Conservation (phyloP, 768 basidiomycete genomes). For the Cystoderma amianthinum region DNA sequence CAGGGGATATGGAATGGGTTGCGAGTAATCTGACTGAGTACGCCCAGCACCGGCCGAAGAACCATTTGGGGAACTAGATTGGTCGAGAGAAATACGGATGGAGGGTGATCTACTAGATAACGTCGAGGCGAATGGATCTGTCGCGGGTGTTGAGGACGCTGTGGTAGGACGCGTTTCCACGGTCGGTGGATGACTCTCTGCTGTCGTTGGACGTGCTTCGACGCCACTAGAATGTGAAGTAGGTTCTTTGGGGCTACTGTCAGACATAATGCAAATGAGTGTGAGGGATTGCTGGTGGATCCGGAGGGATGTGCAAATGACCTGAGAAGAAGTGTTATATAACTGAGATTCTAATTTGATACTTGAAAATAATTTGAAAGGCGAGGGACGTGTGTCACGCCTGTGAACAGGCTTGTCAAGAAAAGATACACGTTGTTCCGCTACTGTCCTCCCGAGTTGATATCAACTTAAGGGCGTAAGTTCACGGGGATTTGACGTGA, state of each 20-base stretch:
- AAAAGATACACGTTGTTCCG: not conserved
- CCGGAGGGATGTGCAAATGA: not conserved
- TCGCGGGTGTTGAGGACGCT: slow-evolving; percentile 9
- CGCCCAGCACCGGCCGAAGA: slow-evolving; percentile 10
- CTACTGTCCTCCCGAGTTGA: slow-evolving; percentile 1
- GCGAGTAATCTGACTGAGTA: too few relatives aligned
- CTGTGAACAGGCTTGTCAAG: not conserved
- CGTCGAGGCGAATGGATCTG: slow-evolving; percentile 30
- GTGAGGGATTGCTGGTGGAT: slow-evolving; percentile 4
- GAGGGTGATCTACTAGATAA: slow-evolving; percentile 23
- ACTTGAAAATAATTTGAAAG: not conserved
- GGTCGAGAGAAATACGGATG: slow-evolving; percentile 16
- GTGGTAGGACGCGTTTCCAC: slow-evolving; percentile 15
- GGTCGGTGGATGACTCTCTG: too few relatives aligned
- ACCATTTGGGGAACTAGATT: slow-evolving; percentile 7
- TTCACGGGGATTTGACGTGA: slow-evolving; percentile 2
- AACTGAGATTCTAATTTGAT: too few relatives aligned
- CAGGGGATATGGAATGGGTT: slow-evolving; percentile 1
- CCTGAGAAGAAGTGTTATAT: too few relatives aligned
- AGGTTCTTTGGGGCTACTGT: slow-evolving; percentile 5
- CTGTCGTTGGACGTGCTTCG: too few relatives aligned
- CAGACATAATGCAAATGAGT: slow-evolving; percentile 14
- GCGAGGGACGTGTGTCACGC: slow-evolving; percentile 9
- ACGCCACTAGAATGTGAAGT: not conserved
- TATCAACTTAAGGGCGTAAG: slow-evolving; percentile 5